Percentiles rank a stretch among this genome's conserved stretches.
Evolutionary conservation across 495 filamentous ascomycete species (phyloP).

Genomic region (Choiromyces venosus): DNA sequence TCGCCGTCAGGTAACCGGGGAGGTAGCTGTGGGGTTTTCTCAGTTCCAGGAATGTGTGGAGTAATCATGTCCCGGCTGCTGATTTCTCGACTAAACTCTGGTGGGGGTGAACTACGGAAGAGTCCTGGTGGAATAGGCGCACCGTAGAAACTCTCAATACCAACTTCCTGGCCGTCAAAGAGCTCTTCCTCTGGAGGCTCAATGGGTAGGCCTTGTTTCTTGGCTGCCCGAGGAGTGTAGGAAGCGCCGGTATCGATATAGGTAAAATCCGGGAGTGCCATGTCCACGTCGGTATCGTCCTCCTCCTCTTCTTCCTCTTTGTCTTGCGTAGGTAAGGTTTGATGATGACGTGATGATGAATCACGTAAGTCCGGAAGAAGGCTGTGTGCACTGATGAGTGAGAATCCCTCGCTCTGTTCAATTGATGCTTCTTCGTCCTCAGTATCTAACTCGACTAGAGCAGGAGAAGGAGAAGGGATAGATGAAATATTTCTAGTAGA

Average conservation of each 20-base stretch:
- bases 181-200: constrained; percentile 1
- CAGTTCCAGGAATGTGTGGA: not conserved
- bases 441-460: not conserved
- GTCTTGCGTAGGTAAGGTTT: constrained; percentile 6
- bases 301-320: constrained; percentile 16
- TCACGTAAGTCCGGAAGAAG: constrained; percentile 22
- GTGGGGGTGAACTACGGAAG: constrained; percentile 21
- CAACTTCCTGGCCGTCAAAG: constrained; percentile 19
- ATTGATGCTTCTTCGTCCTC: not conserved
- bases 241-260: constrained; percentile 19
- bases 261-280: constrained; percentile 21
- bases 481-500: not conserved
- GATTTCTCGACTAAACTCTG: constrained; percentile 5
- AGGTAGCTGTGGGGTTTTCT: constrained; percentile 7
- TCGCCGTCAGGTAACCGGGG: not conserved
- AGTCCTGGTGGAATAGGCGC: not conserved
- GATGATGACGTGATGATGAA: constrained; percentile 13
- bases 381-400: constrained; percentile 24
- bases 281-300: constrained; percentile 12
- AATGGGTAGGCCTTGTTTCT: constrained; percentile 16
- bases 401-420: constrained; percentile 29
- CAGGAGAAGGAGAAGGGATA: not conserved
- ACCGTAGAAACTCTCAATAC: constrained; percentile 24
- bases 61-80: not conserved
- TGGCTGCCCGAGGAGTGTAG: constrained; percentile 11